phyloP scores from a whole-genome alignment of 73 alveolate genomes.

The Symbiodinium pilosum region DNA sequence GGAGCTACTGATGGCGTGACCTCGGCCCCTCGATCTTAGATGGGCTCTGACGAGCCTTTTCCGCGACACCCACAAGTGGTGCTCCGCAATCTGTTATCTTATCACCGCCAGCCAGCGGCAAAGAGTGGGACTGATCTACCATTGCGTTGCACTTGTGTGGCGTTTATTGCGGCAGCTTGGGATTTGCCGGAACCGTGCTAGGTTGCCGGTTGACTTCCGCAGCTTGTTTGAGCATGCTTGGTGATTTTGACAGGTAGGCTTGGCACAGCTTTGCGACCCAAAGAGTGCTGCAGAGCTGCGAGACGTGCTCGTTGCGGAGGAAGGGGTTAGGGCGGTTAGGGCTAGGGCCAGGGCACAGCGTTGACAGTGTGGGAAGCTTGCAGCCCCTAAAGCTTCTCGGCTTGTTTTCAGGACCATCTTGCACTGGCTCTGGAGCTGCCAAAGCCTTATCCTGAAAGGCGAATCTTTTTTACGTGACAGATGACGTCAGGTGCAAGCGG shows the following conservation, averaged over 20 bases:
- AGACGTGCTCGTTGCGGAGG: conserved; percentile 71
- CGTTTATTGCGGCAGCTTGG: too few relatives aligned
- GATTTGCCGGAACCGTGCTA: too few relatives aligned
- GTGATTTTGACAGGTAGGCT: conserved; percentile 28
- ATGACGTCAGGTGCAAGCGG: conserved; percentile 13
- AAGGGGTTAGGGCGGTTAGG: too few relatives aligned
- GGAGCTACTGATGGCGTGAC: not conserved
- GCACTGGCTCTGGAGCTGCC: conserved; percentile 59
- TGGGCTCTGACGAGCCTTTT: too few relatives aligned
- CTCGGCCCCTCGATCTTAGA: not conserved
- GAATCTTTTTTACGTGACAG: not conserved
- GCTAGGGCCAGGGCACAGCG: too few relatives aligned
- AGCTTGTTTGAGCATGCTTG: too few relatives aligned
- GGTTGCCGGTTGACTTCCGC: too few relatives aligned
- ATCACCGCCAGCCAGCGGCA: too few relatives aligned
- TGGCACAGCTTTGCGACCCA: conserved; percentile 80
- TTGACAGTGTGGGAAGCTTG: too few relatives aligned
- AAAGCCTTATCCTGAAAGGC: not conserved
- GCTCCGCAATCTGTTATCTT: not conserved
- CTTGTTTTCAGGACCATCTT: conserved; percentile 46
- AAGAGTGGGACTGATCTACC: too few relatives aligned
- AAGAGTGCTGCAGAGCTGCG: conserved; percentile 45
- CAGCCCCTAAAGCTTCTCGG: too few relatives aligned
- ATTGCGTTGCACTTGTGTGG: too few relatives aligned
- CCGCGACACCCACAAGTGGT: not conserved